These are phyloP conservation scores for Wallacemonas sp. DNA, from an alignment of 208 protist genomes.

Conservation along the genomic window DNA sequence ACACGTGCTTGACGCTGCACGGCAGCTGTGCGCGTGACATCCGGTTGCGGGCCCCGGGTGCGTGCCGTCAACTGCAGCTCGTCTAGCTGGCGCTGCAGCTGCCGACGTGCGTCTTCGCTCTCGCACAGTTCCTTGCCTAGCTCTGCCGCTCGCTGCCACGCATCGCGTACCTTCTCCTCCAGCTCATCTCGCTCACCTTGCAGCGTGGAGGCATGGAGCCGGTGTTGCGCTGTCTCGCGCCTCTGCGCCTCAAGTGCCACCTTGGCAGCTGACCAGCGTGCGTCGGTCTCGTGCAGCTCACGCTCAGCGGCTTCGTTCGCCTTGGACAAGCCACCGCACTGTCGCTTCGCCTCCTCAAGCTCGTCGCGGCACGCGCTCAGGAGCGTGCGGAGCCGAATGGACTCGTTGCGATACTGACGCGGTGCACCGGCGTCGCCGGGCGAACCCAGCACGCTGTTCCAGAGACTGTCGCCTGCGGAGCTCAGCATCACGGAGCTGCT, in stretches of 20 bases:
- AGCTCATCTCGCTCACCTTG: slow-evolving; percentile 69
- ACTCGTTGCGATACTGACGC: slow-evolving; percentile 20
- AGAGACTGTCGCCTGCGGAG: neutral
- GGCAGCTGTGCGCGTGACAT: neutral
- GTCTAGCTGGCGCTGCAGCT: slow-evolving; percentile 27
- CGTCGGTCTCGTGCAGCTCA: slow-evolving; percentile 41
- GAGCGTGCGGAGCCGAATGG: slow-evolving; percentile 24
- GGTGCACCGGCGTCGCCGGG: neutral
- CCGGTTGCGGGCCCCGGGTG: neutral
- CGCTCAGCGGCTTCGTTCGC: slow-evolving; percentile 28
- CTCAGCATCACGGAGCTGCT: neutral
- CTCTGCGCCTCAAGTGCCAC: slow-evolving; percentile 40
- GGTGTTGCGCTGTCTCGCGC: slow-evolving; percentile 34
- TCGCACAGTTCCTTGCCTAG: slow-evolving; percentile 25
- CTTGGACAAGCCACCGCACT: slow-evolving; percentile 26
- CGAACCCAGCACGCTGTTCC: neutral
- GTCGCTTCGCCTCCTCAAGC: slow-evolving; percentile 29
- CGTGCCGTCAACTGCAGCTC: too few species aligned
- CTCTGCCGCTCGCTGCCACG: slow-evolving; percentile 53
- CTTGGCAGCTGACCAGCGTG: slow-evolving; percentile 27
- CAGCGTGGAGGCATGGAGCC: slow-evolving; percentile 35
- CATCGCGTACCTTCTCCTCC: slow-evolving; percentile 49
- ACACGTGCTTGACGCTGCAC: neutral
- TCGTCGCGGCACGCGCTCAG: slow-evolving; percentile 29
- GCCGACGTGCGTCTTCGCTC: slow-evolving; percentile 25